These are phyloP conservation scores for Globisporangium sylvaticum DNA, from an alignment of 352 stramenopile species.

Conservation along the genomic window DNA sequence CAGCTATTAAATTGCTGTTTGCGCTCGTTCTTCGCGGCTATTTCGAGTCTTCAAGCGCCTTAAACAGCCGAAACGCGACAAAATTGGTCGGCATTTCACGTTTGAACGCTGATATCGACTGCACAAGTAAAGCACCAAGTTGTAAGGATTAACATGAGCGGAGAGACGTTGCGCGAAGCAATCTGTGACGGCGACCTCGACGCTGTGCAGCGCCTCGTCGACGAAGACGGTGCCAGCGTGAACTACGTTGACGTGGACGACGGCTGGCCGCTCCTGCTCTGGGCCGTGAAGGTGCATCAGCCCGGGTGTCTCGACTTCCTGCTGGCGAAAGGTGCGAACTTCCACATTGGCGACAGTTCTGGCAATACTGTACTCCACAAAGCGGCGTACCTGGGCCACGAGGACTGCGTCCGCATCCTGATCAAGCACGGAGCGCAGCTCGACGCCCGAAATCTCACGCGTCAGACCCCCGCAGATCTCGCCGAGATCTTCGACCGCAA, in stretches of 20 bases:
- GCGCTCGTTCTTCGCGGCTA: background rate
- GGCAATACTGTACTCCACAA: conserved; percentile 49
- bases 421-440: conserved; percentile 26
- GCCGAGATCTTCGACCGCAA: conserved; percentile 42
- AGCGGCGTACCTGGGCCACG: conserved; percentile 36
- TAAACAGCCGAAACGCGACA: background rate
- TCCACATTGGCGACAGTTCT: conserved; percentile 29
- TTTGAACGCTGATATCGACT: background rate
- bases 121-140: background rate
- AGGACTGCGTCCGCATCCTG: conserved; percentile 27
- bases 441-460: conserved; percentile 23
- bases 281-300: conserved; percentile 37
- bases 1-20: background rate
- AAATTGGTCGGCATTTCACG: background rate
- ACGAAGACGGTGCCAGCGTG: conserved; percentile 23
- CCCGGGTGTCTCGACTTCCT: conserved; percentile 26
- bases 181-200: conserved; percentile 33
- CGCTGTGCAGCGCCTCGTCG: conserved; percentile 17
- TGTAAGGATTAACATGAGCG: conserved; percentile 19
- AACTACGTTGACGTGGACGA: conserved; percentile 42
- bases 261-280: conserved; percentile 37
- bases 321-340: conserved; percentile 27
- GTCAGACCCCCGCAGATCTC: conserved; percentile 33
- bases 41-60: background rate
- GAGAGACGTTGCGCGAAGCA: conserved; percentile 35